A percentile compares a stretch with the other conserved stretches of the same genome.
Evolutionary conservation across 768 basidiomycete genomes (phyloP).

Genomic region (Mycena venus): DNA sequence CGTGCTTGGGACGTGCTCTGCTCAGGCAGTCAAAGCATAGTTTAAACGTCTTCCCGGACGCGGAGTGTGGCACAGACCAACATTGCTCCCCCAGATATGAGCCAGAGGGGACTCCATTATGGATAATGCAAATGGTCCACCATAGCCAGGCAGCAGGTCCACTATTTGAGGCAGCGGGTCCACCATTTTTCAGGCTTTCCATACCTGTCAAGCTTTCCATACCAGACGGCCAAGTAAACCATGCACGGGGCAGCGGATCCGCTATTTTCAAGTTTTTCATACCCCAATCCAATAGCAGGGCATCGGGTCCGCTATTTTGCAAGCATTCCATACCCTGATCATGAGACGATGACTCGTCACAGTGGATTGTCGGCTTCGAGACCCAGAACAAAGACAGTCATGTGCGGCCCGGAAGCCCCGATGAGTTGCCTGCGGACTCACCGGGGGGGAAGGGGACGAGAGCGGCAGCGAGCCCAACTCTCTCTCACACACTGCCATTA

Average conservation of each 20-base stretch:
- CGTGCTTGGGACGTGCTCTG: neutral
- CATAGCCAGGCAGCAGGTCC: too few relatives aligned
- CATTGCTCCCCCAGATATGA: constrained; percentile 1
- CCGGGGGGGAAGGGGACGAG: too few relatives aligned
- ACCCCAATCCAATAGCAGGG: constrained; percentile 3
- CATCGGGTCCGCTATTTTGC: constrained; percentile 1
- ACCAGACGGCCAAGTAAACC: neutral
- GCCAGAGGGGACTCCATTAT: neutral
- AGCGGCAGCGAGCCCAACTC: too few relatives aligned
- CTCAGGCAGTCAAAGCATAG: constrained; percentile 11
- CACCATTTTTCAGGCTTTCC: constrained; percentile 6
- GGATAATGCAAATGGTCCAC: too few relatives aligned
- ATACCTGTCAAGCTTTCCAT: constrained; percentile 8
- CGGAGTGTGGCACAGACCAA: neutral
- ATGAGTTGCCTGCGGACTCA: too few relatives aligned
- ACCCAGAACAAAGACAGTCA: neutral
- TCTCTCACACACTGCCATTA: too few relatives aligned
- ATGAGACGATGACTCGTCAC: neutral
- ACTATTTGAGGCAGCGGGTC: neutral
- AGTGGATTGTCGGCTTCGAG: neutral
- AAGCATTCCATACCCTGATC: constrained; percentile 5
- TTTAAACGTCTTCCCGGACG: neutral
- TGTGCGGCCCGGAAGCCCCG: too few relatives aligned
- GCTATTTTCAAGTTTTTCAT: constrained; percentile 10
- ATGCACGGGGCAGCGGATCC: constrained; percentile 6